phyloP scores from a whole-genome alignment of 148 eudicot species.

The Spergularia bocconei region DNA sequence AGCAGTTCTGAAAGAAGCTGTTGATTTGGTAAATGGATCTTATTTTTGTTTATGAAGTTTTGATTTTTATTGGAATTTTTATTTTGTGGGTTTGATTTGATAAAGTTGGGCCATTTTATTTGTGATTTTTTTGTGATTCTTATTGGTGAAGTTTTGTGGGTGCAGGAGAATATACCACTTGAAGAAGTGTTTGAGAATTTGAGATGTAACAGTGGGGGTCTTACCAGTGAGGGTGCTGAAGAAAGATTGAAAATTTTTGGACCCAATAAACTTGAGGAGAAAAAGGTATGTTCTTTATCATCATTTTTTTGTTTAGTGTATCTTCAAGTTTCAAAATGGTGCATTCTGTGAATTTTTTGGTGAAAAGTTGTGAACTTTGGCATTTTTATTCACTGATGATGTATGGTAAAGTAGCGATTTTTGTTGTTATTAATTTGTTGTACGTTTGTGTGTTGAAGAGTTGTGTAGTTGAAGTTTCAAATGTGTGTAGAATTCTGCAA shows the following conservation, averaged over 20 bases:
- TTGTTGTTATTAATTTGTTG: neutral
- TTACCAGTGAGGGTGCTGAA: conserved; percentile 68
- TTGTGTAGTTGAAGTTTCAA: conserved; percentile 9
- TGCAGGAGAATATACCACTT: conserved; percentile 92
- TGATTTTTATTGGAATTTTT: neutral
- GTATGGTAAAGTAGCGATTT: neutral
- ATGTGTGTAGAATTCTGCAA: neutral
- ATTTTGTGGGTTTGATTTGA: conserved; percentile 1
- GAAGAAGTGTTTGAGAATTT: conserved; percentile 98
- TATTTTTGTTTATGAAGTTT: conserved; percentile 15
- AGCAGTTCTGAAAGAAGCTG: conserved; percentile 91
- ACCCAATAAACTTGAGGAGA: conserved; percentile 95
- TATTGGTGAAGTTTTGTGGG: conserved; percentile 23
- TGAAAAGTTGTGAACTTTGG: neutral
- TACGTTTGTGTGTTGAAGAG: neutral
- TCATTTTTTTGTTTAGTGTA: neutral
- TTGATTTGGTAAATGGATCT: conserved; percentile 98
- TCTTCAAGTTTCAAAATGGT: neutral
- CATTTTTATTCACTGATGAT: neutral
- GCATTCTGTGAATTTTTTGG: conserved; percentile 6
- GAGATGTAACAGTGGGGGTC: conserved; percentile 91
- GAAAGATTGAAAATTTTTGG: conserved; percentile 90
- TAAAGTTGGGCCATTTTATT: neutral
- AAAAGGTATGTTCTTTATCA: conserved; percentile 47
- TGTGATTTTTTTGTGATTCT: conserved; percentile 6